These are phyloP conservation scores for Solanum chmielewskii DNA, from an alignment of 257 asterid species.

Conservation along the genomic window DNA sequence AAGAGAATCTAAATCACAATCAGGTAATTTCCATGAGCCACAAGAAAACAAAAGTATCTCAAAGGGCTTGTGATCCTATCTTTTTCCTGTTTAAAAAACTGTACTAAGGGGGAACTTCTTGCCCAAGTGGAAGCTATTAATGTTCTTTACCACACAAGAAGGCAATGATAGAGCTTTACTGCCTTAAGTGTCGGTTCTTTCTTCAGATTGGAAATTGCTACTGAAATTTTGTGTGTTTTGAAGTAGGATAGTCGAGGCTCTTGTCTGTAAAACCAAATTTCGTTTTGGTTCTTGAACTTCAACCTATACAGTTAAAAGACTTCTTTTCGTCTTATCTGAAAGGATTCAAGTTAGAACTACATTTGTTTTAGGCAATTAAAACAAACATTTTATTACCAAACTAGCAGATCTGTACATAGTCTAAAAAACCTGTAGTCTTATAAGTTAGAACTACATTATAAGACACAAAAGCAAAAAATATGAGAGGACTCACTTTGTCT, in stretches of 20 bases:
- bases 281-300: not conserved
- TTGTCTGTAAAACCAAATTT: not conserved
- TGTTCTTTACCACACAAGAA: not conserved
- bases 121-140: not conserved
- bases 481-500: conserved; percentile 50
- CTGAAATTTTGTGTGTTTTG: not conserved
- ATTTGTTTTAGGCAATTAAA: no score
- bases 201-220: not conserved
- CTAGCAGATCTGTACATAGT: no score
- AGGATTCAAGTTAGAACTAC: not conserved
- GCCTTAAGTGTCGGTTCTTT: not conserved
- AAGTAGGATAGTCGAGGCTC: not conserved
- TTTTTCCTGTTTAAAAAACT: not conserved
- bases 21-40: not conserved
- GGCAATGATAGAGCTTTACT: not conserved
- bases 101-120: not conserved
- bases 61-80: not conserved
- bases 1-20: not conserved
- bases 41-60: not conserved
- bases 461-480: not conserved
- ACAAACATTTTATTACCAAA: no score
- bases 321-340: not conserved
- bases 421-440: no score
- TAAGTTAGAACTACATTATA: not conserved
- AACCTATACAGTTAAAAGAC: not conserved